A percentile compares a stretch with the other conserved stretches of the same genome.
These are phyloP conservation scores for Sinapis alba DNA, from an alignment of 441 rosid genomes.

Conservation along the genomic window DNA sequence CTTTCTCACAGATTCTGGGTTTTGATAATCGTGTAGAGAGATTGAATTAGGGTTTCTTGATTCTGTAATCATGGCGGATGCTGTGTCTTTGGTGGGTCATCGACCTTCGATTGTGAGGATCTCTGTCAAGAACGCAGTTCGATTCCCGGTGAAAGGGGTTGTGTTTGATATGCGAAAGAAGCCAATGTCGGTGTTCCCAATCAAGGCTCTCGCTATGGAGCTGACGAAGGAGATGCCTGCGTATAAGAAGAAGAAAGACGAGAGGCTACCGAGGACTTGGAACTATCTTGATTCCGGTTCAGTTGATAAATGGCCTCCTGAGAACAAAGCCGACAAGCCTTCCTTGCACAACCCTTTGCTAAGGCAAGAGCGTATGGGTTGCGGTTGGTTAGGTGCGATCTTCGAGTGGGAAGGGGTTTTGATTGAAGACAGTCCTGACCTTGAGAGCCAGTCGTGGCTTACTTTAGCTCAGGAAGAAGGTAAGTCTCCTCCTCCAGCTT, in stretches of 20 bases:
- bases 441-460: conserved; percentile 87
- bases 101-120: conserved; percentile 48
- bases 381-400: conserved; percentile 97
- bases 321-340: conserved; percentile 83
- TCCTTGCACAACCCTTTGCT: conserved; percentile 84
- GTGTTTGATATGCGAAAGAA: conserved; percentile 27
- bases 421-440: conserved; percentile 79
- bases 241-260: conserved; percentile 54
- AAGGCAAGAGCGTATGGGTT: conserved; percentile 94
- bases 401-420: conserved; percentile 98
- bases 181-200: conserved; percentile 35
- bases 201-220: conserved; percentile 75
- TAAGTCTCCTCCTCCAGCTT: conserved; percentile 78
- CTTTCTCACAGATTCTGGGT: conserved; percentile 33
- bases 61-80: conserved; percentile 64
- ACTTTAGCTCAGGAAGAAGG: conserved; percentile 90
- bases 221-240: conserved; percentile 76
- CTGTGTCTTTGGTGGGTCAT: conserved; percentile 62
- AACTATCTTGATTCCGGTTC: conserved; percentile 46
- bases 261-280: conserved; percentile 55
- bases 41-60: conserved; percentile 17
- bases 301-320: conserved; percentile 82
- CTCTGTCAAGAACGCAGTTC: conserved; percentile 46
- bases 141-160: conserved; percentile 40
- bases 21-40: conserved; percentile 29